phyloP scores from a whole-genome alignment of 495 filamentous ascomycete species.

The Penicillium diatomitis region DNA sequence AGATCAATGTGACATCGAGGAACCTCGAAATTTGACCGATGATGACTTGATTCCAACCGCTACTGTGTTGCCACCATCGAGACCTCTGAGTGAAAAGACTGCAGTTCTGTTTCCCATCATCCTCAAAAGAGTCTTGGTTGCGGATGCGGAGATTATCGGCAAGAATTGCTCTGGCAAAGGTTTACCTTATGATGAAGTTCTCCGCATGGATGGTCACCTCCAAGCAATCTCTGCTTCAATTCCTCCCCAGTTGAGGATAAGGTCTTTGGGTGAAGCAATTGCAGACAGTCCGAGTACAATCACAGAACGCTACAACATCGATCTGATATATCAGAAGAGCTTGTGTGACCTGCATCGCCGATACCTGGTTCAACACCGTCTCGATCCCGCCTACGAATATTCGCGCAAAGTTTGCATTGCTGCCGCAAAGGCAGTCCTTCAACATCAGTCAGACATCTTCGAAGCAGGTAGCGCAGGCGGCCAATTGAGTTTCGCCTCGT shows the following conservation, averaged over 20 bases:
- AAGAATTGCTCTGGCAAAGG: conserved; percentile 20
- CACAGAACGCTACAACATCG: conserved; percentile 70
- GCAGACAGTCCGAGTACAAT: conserved; percentile 67
- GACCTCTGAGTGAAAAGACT: conserved; percentile 20
- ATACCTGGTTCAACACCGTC: conserved; percentile 57
- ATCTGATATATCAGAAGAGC: conserved; percentile 70
- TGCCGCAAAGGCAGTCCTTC: conserved; percentile 61
- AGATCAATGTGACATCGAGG: conserved; percentile 21
- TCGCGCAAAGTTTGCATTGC: conserved; percentile 70
- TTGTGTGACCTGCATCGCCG: conserved; percentile 73
- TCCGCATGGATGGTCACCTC: conserved; percentile 58
- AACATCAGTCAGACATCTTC: conserved; percentile 64
- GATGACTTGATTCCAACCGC: conserved; percentile 25
- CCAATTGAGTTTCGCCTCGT: conserved; percentile 13
- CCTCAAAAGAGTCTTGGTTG: conserved; percentile 23
- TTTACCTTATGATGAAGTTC: conserved; percentile 62
- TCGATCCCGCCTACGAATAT: conserved; percentile 60
- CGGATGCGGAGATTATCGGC: conserved; percentile 30
- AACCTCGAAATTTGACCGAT: conserved; percentile 25
- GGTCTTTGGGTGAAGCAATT: conserved; percentile 54
- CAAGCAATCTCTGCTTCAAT: conserved; percentile 52
- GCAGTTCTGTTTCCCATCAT: conserved; percentile 18
- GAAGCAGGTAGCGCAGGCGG: conserved; percentile 58
- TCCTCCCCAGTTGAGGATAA: conserved; percentile 59
- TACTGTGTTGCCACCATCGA: conserved; percentile 13